These are phyloP conservation scores for Plantago elongata DNA, from an alignment of 257 asterid genomes.

Conservation along the genomic window DNA sequence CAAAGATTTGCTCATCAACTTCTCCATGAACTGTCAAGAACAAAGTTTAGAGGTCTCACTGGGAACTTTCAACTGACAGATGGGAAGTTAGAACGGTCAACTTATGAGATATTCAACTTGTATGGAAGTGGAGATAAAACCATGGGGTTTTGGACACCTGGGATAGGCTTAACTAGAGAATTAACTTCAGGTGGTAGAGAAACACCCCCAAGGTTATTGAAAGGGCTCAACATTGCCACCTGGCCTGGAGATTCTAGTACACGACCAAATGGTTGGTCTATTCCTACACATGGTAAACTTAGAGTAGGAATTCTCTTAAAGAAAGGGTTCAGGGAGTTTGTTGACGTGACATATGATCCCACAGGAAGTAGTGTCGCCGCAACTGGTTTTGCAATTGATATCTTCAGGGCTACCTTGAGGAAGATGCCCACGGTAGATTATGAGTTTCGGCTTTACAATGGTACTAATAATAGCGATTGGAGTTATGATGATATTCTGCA, in stretches of 20 bases:
- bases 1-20: conserved; percentile 32
- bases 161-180: conserved; percentile 27
- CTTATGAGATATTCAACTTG: conserved; percentile 43
- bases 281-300: conserved; percentile 28
- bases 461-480: neutral
- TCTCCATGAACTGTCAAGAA: conserved; percentile 22
- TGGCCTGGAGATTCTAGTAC: conserved; percentile 55
- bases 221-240: conserved; percentile 29
- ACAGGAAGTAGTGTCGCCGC: conserved; percentile 2
- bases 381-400: conserved; percentile 35
- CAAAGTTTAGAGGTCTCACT: conserved; percentile 36
- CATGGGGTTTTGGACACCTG: conserved; percentile 40
- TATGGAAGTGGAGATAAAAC: conserved; percentile 35
- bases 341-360: conserved; percentile 23
- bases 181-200: conserved; percentile 3
- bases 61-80: conserved; percentile 33
- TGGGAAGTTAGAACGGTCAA: conserved; percentile 29
- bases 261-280: conserved; percentile 37
- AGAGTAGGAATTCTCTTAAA: conserved; percentile 42
- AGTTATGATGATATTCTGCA: conserved; percentile 28
- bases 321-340: conserved; percentile 37
- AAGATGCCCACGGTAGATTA: conserved; percentile 12
- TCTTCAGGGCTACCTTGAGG: conserved; percentile 27
- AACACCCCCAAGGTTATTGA: no score
- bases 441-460: conserved; percentile 18